Conservation (phyloP, 345 rosid genomes). For the Populus deltoides region DNA sequence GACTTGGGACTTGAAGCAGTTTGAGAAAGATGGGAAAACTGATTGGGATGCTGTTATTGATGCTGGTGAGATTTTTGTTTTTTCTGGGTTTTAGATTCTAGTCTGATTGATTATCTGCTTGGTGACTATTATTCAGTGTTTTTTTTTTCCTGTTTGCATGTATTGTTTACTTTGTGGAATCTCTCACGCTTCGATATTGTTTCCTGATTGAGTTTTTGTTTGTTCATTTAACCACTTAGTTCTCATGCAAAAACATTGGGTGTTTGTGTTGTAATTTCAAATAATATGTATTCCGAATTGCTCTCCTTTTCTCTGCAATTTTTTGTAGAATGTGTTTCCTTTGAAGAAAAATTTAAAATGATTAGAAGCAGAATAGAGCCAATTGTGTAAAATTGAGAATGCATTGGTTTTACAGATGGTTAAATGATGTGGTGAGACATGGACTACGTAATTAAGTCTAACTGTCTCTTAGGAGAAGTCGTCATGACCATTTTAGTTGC, state of each 20-base stretch:
- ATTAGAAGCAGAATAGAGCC: neutral
- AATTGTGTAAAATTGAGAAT: neutral
- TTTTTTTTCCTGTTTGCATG: neutral
- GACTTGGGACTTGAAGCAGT: slow-evolving; percentile 86
- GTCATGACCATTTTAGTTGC: neutral
- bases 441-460: neutral
- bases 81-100: neutral
- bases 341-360: neutral
- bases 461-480: neutral
- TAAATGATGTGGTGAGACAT: neutral
- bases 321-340: neutral
- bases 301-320: neutral
- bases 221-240: neutral
- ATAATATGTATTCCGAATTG: neutral
- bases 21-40: slow-evolving; percentile 56
- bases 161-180: neutral
- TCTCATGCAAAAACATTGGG: neutral
- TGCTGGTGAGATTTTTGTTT: slow-evolving; percentile 55
- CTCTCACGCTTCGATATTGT: neutral
- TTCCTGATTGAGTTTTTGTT: neutral
- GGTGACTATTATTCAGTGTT: neutral
- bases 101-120: neutral
- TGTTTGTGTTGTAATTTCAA: neutral
- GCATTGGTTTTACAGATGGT: neutral
- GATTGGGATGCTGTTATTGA: slow-evolving; percentile 93